phyloP scores from a whole-genome alignment of 495 filamentous ascomycete genomes.

The Aspergillus panamensis region DNA sequence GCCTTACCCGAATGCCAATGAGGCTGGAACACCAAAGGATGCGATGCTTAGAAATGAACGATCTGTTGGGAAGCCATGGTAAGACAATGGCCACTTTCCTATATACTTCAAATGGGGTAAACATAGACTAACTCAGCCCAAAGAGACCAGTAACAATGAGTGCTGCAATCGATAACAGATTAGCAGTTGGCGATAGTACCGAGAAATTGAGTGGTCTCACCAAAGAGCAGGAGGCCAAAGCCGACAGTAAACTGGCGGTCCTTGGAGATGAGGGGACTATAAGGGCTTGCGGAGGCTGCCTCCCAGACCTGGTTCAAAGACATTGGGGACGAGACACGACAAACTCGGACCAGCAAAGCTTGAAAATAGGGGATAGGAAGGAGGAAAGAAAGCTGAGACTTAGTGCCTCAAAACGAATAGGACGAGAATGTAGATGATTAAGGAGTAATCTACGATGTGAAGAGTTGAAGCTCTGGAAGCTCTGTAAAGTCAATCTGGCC shows the following conservation, averaged over 20 bases:
- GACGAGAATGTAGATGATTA: neutral
- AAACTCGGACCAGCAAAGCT: constrained; percentile 8
- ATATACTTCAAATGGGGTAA: neutral
- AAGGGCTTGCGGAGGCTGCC: constrained; percentile 78
- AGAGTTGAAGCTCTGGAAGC: constrained; percentile 10
- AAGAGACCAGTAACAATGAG: constrained; percentile 67
- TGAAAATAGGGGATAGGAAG: constrained; percentile 1
- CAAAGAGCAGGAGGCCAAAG: constrained; percentile 69
- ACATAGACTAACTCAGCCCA: constrained; percentile 66
- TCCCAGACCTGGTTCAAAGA: constrained; percentile 88
- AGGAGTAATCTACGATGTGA: neutral
- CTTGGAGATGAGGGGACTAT: constrained; percentile 76
- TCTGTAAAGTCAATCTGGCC: constrained; percentile 20
- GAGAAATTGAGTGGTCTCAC: constrained; percentile 32
- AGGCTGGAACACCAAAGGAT: constrained; percentile 81
- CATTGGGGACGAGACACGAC: constrained; percentile 33
- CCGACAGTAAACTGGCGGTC: constrained; percentile 78
- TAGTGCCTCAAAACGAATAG: neutral
- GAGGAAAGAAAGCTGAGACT: neutral
- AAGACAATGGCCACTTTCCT: constrained; percentile 6
- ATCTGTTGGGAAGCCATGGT: constrained; percentile 50
- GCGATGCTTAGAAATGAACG: constrained; percentile 76
- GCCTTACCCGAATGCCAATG: constrained; percentile 81
- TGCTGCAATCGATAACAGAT: constrained; percentile 34
- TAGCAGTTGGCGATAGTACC: constrained; percentile 11